Percentiles rank a stretch among this genome's conserved stretches.
These are phyloP conservation scores for Entamoeba nuttalli DNA, from an alignment of 208 protist species.

Conservation along the genomic window DNA sequence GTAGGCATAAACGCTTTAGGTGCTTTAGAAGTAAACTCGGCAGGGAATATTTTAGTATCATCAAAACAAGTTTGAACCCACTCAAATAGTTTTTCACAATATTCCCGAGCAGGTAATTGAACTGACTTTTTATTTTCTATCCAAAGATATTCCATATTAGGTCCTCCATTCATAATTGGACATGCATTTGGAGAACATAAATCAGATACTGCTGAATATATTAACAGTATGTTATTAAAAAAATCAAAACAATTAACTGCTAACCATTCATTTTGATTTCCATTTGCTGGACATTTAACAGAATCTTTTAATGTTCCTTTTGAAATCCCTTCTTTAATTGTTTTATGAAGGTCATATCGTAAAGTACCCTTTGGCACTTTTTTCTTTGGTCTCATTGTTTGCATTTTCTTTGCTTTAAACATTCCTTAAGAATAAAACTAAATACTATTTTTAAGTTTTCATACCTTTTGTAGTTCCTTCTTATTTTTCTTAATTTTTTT, in stretches of 20 bases:
- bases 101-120: constrained; percentile 77
- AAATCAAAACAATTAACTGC: constrained; percentile 69
- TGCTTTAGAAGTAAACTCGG: constrained; percentile 36
- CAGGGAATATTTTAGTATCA: constrained; percentile 82
- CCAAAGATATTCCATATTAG: constrained; percentile 76
- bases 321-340: constrained; percentile 20
- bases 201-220: constrained; percentile 92
- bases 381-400: background rate
- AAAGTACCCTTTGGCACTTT: background rate
- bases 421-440: too few species aligned
- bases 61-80: constrained; percentile 89
- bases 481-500: too few species aligned
- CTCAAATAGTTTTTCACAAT: constrained; percentile 83
- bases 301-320: constrained; percentile 20
- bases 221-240: constrained; percentile 93
- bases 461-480: too few species aligned
- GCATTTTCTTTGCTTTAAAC: background rate
- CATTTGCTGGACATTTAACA: constrained; percentile 23
- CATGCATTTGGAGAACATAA: constrained; percentile 68
- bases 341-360: background rate
- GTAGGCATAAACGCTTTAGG: constrained; percentile 57
- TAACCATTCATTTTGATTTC: constrained; percentile 30
- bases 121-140: constrained; percentile 51
- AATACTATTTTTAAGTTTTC: too few species aligned
- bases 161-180: constrained; percentile 6